Evolutionary conservation across 23 red algal species (phyloP).

Genomic region (Gracilaria domingensis): DNA sequence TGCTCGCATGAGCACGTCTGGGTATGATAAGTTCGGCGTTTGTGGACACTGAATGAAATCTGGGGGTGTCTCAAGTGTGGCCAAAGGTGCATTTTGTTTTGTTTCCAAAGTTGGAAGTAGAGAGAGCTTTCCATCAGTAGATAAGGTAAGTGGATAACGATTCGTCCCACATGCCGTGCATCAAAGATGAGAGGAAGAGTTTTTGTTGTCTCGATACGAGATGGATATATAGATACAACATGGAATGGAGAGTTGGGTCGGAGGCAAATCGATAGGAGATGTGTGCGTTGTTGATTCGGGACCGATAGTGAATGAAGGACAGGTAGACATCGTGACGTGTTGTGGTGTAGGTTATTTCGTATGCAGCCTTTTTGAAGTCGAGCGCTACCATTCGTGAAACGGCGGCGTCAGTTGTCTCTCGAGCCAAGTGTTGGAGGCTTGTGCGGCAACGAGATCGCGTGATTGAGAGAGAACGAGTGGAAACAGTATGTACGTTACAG

Average conservation of each 20-base stretch:
- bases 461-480: not conserved
- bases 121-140: conserved; percentile 6
- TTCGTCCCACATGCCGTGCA: not conserved
- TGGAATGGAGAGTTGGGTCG: not conserved
- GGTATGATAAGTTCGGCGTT: conserved; percentile 13
- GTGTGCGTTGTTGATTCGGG: not conserved
- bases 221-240: not conserved
- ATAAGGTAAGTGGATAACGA: not conserved
- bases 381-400: not conserved
- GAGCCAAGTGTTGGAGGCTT: not conserved
- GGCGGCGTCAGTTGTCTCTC: not conserved
- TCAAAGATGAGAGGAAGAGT: not conserved
- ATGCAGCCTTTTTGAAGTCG: not conserved
- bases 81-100: not conserved
- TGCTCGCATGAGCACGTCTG: not conserved
- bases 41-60: not conserved
- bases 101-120: conserved; percentile 33
- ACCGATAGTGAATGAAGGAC: not conserved
- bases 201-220: conserved; percentile 11
- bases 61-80: not conserved
- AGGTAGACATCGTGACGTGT: not conserved
- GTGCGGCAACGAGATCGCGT: not conserved
- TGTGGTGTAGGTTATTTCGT: not conserved
- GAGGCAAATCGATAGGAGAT: not conserved
- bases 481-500: not conserved